Evolutionary conservation across 2,329 filamentous ascomycete species (phyloP).

Genomic region (Venturia asperata): DNA sequence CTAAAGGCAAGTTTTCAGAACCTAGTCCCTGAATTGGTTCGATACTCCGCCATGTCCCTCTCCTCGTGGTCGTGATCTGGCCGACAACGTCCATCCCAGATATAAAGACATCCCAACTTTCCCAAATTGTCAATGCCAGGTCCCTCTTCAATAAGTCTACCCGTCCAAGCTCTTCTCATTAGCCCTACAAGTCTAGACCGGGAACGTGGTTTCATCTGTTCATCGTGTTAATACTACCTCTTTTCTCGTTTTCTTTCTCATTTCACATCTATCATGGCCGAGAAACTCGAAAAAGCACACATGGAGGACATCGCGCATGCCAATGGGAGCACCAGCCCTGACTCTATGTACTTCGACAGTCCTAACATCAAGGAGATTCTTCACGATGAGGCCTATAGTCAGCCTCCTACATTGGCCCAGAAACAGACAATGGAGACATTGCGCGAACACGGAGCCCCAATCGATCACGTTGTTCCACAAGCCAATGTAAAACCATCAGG

Average conservation of each 20-base stretch:
- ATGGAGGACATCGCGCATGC: slow-evolving; percentile 3
- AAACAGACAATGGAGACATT: slow-evolving; percentile 10
- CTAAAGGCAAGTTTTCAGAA: background rate
- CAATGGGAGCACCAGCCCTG: slow-evolving; percentile 3
- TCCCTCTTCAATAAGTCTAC: background rate
- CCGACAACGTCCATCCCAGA: background rate
- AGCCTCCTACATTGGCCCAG: background rate
- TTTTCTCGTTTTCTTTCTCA: background rate
- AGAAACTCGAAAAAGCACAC: slow-evolving; percentile 6
- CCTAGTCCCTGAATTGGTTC: background rate
- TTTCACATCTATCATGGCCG: background rate
- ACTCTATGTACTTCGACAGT: slow-evolving; percentile 2
- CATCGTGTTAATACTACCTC: no score
- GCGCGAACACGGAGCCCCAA: slow-evolving; percentile 17
- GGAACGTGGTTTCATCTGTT: background rate
- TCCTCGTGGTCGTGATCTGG: slow-evolving; percentile 3
- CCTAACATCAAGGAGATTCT: background rate
- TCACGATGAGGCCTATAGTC: background rate
- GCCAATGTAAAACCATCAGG: slow-evolving; percentile 26
- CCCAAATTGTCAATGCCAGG: background rate
- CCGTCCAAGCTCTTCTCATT: background rate
- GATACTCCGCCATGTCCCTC: slow-evolving; percentile 3
- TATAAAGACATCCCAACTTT: slow-evolving; percentile 1
- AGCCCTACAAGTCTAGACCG: background rate
- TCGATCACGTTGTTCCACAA: slow-evolving; percentile 18